Percentiles rank a stretch among this genome's conserved stretches.
Evolutionary conservation across 768 basidiomycete genomes (phyloP).

Genomic region (Russula lepida): DNA sequence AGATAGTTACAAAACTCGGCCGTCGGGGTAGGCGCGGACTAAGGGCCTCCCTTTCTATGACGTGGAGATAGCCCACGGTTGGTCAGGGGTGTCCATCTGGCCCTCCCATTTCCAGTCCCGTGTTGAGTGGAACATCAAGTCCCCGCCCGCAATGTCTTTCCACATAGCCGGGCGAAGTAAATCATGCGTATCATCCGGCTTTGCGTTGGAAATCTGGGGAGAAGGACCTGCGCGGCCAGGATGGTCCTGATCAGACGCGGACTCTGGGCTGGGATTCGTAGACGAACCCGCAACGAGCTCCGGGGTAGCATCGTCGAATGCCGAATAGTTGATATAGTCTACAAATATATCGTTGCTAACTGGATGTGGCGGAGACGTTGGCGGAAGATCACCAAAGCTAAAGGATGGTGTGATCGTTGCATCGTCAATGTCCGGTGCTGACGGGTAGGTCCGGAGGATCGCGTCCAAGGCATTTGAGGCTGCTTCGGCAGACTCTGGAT

Average conservation of each 20-base stretch:
- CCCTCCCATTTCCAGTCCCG: slow-evolving; percentile 69
- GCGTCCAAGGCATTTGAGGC: slow-evolving; percentile 52
- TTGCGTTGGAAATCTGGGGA: slow-evolving; percentile 37
- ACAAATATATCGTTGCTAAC: slow-evolving; percentile 41
- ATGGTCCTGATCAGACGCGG: slow-evolving; percentile 50
- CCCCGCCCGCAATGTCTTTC: slow-evolving; percentile 70
- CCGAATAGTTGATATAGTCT: slow-evolving; percentile 64
- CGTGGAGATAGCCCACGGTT: slow-evolving; percentile 65
- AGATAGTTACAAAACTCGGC: slow-evolving; percentile 9
- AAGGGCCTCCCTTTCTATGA: slow-evolving; percentile 33
- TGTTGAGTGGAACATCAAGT: slow-evolving; percentile 53
- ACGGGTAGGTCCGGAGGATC: slow-evolving; percentile 49
- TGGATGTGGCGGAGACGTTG: slow-evolving; percentile 23
- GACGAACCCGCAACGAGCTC: slow-evolving; percentile 64
- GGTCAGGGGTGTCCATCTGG: slow-evolving; percentile 54
- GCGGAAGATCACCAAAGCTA: slow-evolving; percentile 27
- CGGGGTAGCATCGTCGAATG: slow-evolving; percentile 52
- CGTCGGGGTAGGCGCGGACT: slow-evolving; percentile 22
- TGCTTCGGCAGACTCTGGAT: slow-evolving; percentile 31
- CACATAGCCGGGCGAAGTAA: slow-evolving; percentile 49
- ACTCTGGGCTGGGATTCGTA: slow-evolving; percentile 71
- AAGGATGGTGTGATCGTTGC: slow-evolving; percentile 21
- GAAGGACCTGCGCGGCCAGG: slow-evolving; percentile 36
- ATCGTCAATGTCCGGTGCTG: slow-evolving; percentile 35
- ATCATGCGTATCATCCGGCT: slow-evolving; percentile 34